Evolutionary conservation across 768 basidiomycete species (phyloP).

Genomic region (Podaxis sp.): DNA sequence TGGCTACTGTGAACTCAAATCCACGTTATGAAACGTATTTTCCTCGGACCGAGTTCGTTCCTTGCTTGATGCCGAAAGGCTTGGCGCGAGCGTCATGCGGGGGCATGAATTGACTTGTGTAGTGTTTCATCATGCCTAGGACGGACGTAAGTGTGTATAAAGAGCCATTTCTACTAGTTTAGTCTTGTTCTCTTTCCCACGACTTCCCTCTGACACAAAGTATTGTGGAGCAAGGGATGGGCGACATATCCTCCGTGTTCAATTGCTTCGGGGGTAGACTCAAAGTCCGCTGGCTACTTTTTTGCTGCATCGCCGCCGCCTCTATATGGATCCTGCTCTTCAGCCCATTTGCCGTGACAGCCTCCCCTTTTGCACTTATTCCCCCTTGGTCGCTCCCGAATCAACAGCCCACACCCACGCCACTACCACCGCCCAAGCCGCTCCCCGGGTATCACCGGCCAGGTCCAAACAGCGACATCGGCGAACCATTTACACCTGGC

Average conservation of each 20-base stretch:
- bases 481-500: slow-evolving; percentile 7
- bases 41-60: not conserved
- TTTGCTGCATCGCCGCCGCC: not conserved
- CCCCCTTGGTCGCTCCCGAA: not conserved
- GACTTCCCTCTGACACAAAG: not conserved
- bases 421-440: not conserved
- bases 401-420: not conserved
- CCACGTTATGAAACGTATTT: not conserved
- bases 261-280: slow-evolving; percentile 7
- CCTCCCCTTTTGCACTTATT: not conserved
- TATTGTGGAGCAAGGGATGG: not conserved
- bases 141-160: not conserved
- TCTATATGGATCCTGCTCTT: not conserved
- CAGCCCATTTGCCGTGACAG: not conserved
- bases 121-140: too few species aligned
- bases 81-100: not conserved
- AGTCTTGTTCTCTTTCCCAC: not conserved
- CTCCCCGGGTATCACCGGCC: not conserved
- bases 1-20: not conserved
- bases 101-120: not conserved
- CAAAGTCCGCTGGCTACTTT: not conserved
- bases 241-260: not conserved
- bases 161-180: not conserved
- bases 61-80: not conserved
- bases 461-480: not conserved